Evolutionary conservation across 495 filamentous ascomycete species (phyloP), one percentile per base, ranked within the genome.

Genomic region (Usnea hakonensis): DNA sequence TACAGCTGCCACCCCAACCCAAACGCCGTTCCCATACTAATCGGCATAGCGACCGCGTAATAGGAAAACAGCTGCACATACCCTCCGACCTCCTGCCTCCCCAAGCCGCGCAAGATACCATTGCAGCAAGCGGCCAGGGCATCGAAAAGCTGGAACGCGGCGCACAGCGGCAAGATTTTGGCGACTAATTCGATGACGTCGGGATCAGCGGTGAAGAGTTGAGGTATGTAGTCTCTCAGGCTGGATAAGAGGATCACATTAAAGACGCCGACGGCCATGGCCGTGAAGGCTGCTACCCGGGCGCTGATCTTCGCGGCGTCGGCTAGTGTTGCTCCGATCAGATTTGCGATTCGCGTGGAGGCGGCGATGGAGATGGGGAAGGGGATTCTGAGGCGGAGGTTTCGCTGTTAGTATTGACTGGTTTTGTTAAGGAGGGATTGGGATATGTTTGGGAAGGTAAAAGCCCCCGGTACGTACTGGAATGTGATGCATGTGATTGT

Each of bases 91-190:
- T 91, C 85, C 71, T 96, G 93, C 38, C 87, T 81, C 4, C 92
- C 91, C 35, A 93, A 81, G 13, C 92, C 93, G 28, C 92, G 81
- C 35, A 97, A 77, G 37, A 96, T 76, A 23, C 93, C 92, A 67
- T 93, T 91, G 65, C 87, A 89, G 65, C 85, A 87, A 10, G 85
- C 80, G 0, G 90, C 86, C 48, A 94, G 70, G 16, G 87, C 83
- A 69, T 97, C 93, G 64, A 93, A 91, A 3, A 94, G 79, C 72
- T 97, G 92, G 78, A 95, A 95, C 0, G 90, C 80, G 1, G 90
- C 90, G 55, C 86, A 88, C 1, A 96, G 68, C 2, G 92, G 91
- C 52, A 97, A 76, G 13, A 88, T 81, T 3, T 71, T 69, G 1
- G 90, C 85, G 8, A 92, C 90, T 13, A 95, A 73, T 16, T 76